phyloP scores from a whole-genome alignment of 305 asterid genomes.

The Fraxinus greggii region DNA sequence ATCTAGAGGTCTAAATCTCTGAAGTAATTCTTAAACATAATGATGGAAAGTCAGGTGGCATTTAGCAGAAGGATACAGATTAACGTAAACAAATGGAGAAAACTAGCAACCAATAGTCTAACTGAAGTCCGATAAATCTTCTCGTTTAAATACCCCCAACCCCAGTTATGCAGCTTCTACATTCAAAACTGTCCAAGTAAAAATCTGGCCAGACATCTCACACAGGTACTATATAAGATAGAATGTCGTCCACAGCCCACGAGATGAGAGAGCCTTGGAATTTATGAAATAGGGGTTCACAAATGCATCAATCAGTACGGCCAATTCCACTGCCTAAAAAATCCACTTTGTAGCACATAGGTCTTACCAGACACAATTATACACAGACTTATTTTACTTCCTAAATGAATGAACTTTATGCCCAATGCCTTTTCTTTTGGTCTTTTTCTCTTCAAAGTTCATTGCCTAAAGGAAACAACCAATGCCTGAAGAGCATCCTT shows the following conservation, averaged over 20 bases:
- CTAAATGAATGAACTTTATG: background rate
- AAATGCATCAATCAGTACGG: background rate
- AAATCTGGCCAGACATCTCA: background rate
- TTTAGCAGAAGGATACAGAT: background rate
- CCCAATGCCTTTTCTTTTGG: background rate
- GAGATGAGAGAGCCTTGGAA: background rate
- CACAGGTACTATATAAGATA: background rate
- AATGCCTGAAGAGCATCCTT: background rate
- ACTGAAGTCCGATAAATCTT: background rate
- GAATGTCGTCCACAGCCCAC: background rate
- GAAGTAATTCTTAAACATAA: background rate
- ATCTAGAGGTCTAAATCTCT: background rate
- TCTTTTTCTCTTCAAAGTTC: background rate
- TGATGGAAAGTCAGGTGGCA: background rate
- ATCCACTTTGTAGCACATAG: background rate
- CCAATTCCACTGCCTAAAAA: background rate
- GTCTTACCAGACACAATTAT: background rate
- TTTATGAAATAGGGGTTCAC: background rate
- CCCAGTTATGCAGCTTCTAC: background rate
- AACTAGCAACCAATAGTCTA: background rate
- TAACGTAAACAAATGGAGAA: background rate
- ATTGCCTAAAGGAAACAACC: background rate
- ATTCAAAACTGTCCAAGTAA: background rate
- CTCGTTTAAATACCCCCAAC: background rate
- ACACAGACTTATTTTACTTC: background rate